Base-by-base conservation (phyloP, 2,329 filamentous ascomycete species). In the Epichloe glyceriae region DNA sequence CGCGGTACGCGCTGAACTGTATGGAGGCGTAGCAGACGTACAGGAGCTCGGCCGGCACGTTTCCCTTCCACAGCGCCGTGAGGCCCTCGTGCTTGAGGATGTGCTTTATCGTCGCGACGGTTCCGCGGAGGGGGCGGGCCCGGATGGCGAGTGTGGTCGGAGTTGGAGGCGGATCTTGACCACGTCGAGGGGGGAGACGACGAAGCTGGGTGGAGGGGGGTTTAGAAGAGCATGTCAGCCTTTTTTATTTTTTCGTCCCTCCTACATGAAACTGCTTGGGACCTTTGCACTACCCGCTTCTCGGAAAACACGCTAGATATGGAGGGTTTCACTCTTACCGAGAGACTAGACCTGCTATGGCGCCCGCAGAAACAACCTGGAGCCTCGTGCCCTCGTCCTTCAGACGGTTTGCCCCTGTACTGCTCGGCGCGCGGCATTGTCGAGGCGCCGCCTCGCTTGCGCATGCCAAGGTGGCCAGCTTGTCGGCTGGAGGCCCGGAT, bases 121-220 rank as follows among this genome's bases (percentile, higher is more conserved):
- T 88, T 58, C 88, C 88, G 63, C 84, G 88, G 70, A 91, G 87
- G 44, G 71, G 72, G 49, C 64, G 67, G 12, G 73, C 64, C 53
- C 85, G 59, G 84, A 85, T 53, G 87, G 79, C 46, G 88, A 89
- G 70, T 94, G 86, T 43, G 86, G 80, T 68, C 97, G 93, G 17
- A 98, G 82, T 67, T 98, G 93, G 44, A 97, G 83, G 45, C 93
- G 87, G 70, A 98, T 98, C 74, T 98, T 97, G 70, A 97, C 82
- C 55, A 98, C 93, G 68, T 98, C 93, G 58, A 98, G 85, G 49
- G 93, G 93, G 17, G 93, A 88, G 64, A 97, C 85, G 63, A 93
- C 80, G 73, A 98, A 97, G 65, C 87, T 89, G 5, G 3, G 17
- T 89, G 3, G 3, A n/a, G 17, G n/a, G 15, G 6, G 19, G 5